phyloP scores from a whole-genome alignment of 164 flowering plant species.

The Litsea cubeba region DNA sequence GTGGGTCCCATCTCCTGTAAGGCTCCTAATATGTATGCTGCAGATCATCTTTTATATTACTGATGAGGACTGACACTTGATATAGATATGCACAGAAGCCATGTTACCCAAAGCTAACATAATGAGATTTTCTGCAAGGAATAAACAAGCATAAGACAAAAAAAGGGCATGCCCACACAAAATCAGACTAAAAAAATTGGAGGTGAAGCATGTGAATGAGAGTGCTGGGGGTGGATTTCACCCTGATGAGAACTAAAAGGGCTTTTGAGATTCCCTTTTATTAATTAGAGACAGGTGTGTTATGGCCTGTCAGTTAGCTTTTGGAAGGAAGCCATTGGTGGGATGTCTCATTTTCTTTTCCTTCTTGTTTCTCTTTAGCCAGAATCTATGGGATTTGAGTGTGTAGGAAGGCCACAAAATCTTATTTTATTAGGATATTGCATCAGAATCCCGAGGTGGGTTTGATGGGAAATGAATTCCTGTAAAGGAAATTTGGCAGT shows the following conservation, averaged over 20 bases:
- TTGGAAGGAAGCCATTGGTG: conserved; percentile 34
- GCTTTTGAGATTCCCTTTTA: conserved; percentile 12
- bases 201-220: conserved; percentile 16
- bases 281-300: conserved; percentile 15
- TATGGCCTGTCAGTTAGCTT: conserved; percentile 18
- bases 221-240: conserved; percentile 8
- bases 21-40: no score
- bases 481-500: not conserved
- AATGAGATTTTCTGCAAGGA: conserved; percentile 3
- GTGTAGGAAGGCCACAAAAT: not conserved
- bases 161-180: conserved; percentile 5
- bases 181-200: not conserved
- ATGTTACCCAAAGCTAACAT: not conserved
- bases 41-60: not conserved
- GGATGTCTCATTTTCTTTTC: conserved; percentile 16
- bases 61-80: not conserved
- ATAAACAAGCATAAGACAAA: conserved; percentile 9
- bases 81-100: not conserved
- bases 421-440: not conserved
- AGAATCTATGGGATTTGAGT: conserved; percentile 2
- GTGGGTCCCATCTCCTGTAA: no score
- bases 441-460: not conserved
- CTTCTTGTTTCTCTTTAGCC: conserved; percentile 5
- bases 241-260: conserved; percentile 19
- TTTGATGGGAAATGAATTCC: not conserved